These are phyloP conservation scores for Olyra latifolia DNA, from an alignment of 176 grass and related monocot genomes.

Conservation along the genomic window DNA sequence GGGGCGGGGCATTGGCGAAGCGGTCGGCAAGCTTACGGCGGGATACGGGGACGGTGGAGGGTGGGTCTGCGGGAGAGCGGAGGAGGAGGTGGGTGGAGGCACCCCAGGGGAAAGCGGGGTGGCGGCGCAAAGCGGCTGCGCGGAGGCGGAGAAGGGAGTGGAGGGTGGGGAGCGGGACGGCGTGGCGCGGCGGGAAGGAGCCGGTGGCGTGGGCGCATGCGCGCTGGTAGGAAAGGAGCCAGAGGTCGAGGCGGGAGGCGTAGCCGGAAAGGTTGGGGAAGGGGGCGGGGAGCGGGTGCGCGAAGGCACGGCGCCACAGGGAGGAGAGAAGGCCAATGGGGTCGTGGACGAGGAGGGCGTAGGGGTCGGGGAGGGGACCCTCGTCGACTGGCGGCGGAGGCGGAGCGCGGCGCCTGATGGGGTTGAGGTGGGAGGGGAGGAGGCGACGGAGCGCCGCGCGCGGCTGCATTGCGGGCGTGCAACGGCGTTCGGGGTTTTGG, in stretches of 20 bases:
- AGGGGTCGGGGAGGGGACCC: slow-evolving; percentile 51
- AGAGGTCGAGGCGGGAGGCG: slow-evolving; percentile 79
- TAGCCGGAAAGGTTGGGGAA: slow-evolving; percentile 92
- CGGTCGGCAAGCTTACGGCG: slow-evolving; percentile 68
- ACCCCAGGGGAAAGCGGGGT: slow-evolving; percentile 75
- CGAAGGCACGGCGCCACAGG: slow-evolving; percentile 83
- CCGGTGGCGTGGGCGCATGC: slow-evolving; percentile 83
- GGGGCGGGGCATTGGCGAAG: slow-evolving; percentile 60
- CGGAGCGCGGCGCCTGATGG: not conserved
- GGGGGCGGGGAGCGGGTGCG: slow-evolving; percentile 31
- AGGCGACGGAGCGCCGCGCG: slow-evolving; percentile 34
- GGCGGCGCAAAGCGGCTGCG: slow-evolving; percentile 44
- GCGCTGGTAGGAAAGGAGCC: slow-evolving; percentile 90
- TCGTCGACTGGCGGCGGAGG: slow-evolving; percentile 1
- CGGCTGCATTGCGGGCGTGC: slow-evolving; percentile 25
- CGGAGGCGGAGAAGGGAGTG: slow-evolving; percentile 77
- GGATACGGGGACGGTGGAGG: slow-evolving; percentile 67
- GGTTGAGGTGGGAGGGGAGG: slow-evolving; percentile 21
- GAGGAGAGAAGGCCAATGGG: slow-evolving; percentile 74
- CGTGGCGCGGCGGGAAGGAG: slow-evolving; percentile 62
- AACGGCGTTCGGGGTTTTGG: slow-evolving; percentile 4
- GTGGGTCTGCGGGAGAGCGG: slow-evolving; percentile 64
- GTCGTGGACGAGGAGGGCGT: slow-evolving; percentile 73
- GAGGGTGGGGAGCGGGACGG: slow-evolving; percentile 66
- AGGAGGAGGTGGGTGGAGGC: slow-evolving; percentile 75